A percentile compares a stretch with the other conserved stretches of the same genome.
phyloP scores from a whole-genome alignment of 345 rosid genomes.

The Citrus trifoliata region DNA sequence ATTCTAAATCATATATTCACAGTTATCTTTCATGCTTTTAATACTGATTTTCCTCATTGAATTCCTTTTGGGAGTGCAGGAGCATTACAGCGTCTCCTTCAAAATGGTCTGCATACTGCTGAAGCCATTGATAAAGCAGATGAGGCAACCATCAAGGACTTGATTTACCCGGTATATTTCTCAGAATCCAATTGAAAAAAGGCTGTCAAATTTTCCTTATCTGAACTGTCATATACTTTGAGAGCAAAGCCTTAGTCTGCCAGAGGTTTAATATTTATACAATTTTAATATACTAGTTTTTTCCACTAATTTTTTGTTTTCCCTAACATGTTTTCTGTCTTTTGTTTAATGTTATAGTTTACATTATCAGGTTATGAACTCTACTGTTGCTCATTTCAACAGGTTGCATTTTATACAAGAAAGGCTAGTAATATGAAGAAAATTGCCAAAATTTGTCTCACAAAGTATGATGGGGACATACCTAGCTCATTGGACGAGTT shows the following conservation, averaged over 20 bases:
- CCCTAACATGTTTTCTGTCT: neutral
- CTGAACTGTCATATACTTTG: neutral
- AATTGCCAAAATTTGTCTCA: slow-evolving; percentile 76
- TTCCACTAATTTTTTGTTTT: neutral
- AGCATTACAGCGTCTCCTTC: slow-evolving; percentile 73
- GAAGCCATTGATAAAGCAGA: slow-evolving; percentile 78
- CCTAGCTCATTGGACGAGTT: slow-evolving; percentile 83
- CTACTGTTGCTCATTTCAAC: slow-evolving; percentile 1
- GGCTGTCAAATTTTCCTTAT: neutral
- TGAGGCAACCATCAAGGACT: slow-evolving; percentile 68
- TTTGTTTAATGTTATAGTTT: neutral
- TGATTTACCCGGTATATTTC: slow-evolving; percentile 77
- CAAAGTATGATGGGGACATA: slow-evolving; percentile 76
- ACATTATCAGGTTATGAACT: neutral
- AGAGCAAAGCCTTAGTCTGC: too few species aligned
- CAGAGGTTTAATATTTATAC: neutral
- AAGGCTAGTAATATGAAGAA: slow-evolving; percentile 89
- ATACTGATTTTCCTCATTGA: neutral
- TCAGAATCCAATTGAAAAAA: slow-evolving; percentile 6
- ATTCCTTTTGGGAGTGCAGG: slow-evolving; percentile 41
- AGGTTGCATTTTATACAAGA: slow-evolving; percentile 93
- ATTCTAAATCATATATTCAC: neutral
- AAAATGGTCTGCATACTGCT: slow-evolving; percentile 71
- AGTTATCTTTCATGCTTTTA: neutral
- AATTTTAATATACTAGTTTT: neutral